Percentiles rank a stretch among this genome's conserved stretches.
phyloP scores from a whole-genome alignment of 2,329 filamentous ascomycete species.

The Fusarium sarcochroum region DNA sequence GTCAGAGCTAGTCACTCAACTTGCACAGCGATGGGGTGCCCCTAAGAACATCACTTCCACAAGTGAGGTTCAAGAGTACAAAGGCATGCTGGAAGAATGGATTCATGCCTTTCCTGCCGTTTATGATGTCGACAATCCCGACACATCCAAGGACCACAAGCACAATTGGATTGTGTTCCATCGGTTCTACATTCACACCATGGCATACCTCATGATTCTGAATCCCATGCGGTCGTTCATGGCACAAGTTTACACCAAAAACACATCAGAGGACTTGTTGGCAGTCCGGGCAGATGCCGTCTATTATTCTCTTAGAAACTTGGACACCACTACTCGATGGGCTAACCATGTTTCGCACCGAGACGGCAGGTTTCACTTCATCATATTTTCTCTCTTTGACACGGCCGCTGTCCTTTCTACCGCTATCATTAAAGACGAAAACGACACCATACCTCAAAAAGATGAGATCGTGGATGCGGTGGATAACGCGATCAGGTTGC shows the following conservation, averaged over 20 bases:
- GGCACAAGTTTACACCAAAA: constrained; percentile 52
- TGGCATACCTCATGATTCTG: constrained; percentile 61
- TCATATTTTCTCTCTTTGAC: constrained; percentile 66
- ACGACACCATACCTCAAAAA: constrained; percentile 55
- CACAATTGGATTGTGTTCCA: constrained; percentile 61
- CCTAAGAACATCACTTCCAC: constrained; percentile 47
- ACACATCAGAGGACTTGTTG: constrained; percentile 51
- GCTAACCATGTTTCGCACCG: constrained; percentile 60
- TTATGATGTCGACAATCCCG: constrained; percentile 56
- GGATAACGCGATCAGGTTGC: constrained; percentile 50
- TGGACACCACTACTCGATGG: constrained; percentile 57
- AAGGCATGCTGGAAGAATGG: constrained; percentile 56
- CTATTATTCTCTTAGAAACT: constrained; percentile 58
- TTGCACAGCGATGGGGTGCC: constrained; percentile 49
- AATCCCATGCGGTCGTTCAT: constrained; percentile 63
- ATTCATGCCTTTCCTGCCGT: constrained; percentile 58
- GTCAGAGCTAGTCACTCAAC: constrained; percentile 50
- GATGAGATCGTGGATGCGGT: constrained; percentile 58
- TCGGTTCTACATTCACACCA: constrained; percentile 60
- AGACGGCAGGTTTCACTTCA: constrained; percentile 65
- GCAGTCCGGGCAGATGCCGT: constrained; percentile 57
- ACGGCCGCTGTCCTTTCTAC: constrained; percentile 65
- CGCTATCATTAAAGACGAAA: constrained; percentile 63
- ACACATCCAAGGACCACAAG: constrained; percentile 57
- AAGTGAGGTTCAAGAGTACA: constrained; percentile 52